Conservation (phyloP, 2,329 filamentous ascomycete genomes). For the Scleromitrula shiraiana region DNA sequence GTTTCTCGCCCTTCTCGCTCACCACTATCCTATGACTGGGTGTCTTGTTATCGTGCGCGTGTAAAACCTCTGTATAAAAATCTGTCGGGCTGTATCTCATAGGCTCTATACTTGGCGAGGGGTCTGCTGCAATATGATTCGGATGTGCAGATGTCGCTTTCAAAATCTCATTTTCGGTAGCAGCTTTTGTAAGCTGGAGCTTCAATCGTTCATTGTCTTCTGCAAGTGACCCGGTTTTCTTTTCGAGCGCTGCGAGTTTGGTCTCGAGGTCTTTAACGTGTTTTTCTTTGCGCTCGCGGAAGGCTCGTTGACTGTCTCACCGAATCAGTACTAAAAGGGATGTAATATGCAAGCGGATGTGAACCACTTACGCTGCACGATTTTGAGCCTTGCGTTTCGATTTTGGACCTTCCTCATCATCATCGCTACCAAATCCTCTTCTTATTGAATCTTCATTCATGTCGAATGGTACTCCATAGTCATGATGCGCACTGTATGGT, state of each 20-base stretch:
- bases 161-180: conserved; percentile 88
- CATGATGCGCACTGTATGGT: conserved; percentile 17
- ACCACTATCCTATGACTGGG: conserved; percentile 62
- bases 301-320: conserved; percentile 71
- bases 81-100: conserved; percentile 65
- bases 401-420: conserved; percentile 49
- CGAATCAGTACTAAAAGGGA: background rate
- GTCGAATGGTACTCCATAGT: conserved; percentile 23
- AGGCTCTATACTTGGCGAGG: conserved; percentile 49
- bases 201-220: conserved; percentile 84
- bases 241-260: conserved; percentile 71
- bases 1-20: conserved; percentile 58
- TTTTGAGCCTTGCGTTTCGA: conserved; percentile 63
- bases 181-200: conserved; percentile 72
- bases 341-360: background rate
- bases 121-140: conserved; percentile 29
- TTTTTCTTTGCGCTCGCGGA: conserved; percentile 90
- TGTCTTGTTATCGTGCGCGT: conserved; percentile 52
- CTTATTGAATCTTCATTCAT: conserved; percentile 21
- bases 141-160: conserved; percentile 60
- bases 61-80: conserved; percentile 57
- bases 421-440: conserved; percentile 32
- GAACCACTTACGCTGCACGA: conserved; percentile 56
- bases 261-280: conserved; percentile 90
- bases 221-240: conserved; percentile 61